Evolutionary conservation across 768 basidiomycete genomes (phyloP), one percentile per base, ranked within the genome.

Genomic region (Amanita polypyramis): DNA sequence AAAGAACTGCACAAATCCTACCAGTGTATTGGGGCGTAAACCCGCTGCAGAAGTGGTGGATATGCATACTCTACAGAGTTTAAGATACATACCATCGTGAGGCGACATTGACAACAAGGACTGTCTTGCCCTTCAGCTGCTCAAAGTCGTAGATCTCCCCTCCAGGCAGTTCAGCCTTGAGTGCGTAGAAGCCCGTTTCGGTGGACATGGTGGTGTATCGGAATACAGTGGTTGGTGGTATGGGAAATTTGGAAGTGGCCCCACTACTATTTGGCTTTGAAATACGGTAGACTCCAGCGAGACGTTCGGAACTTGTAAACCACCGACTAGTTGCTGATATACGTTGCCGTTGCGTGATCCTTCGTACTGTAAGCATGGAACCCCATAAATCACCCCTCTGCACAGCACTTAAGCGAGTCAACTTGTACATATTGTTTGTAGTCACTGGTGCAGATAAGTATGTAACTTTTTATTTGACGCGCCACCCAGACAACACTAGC

Each of bases 1-100:
- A n/a, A n/a, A n/a, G 15, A 48, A 4, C 2, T 36, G 35, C 25
- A 7, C 33, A 14, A 23, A 21, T 23, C 52, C 10, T 48, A 75
- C 82, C 85, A 60, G 72, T 78, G 64, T 86, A 87, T 59, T 88
- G 85, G 5, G 85, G 80, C 8, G 86, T 88, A 60, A 89, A 88
- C n/a, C 86, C 86, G 57, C 86, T 89, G 50, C 7, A 56, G 19
- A 35, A 7, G 29, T 32, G 23, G 41, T 21, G 32, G 36, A 17
- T 20, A 25, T 47, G 6, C 46, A 25, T 25, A 35, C n/a, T n/a
- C n/a, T n/a, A n/a, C n/a, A n/a, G n/a, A n/a, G n/a, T n/a, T n/a
- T n/a, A n/a, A 44, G 27, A 37, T 6, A 60, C 72, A 33, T 52
- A 82, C 85, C 87, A 90, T 56, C 76, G 67, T 10, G 85, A 86